Conservation (phyloP, 768 basidiomycete genomes). For the Sporobolomyces phaffii region DNA sequence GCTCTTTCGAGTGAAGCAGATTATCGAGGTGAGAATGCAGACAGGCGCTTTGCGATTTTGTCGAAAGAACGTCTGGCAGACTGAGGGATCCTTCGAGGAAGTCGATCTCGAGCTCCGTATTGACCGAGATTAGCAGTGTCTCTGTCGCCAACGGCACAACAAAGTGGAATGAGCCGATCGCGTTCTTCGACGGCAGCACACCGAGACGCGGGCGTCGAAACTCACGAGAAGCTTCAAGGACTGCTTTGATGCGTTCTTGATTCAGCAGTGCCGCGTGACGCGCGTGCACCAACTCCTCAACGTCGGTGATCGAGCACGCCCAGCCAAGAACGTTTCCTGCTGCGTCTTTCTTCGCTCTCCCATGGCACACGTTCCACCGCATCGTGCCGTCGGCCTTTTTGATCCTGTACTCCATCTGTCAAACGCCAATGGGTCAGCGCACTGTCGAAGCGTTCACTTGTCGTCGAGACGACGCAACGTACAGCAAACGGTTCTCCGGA, state of each 20-base stretch:
- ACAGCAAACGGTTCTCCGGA: constrained; percentile 11
- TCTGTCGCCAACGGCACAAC: not conserved
- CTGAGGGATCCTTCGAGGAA: constrained; percentile 12
- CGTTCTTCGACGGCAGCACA: too few relatives aligned
- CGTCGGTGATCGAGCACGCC: constrained; percentile 4
- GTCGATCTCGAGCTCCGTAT: not conserved
- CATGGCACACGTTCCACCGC: constrained; percentile 16
- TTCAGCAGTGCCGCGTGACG: constrained; percentile 10
- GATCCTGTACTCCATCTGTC: constrained; percentile 32
- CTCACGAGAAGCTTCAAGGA: constrained; percentile 12
- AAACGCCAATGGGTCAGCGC: rapidly evolving
- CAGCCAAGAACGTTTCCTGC: constrained; percentile 3
- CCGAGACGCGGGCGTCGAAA: not conserved
- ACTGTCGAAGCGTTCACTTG: too few relatives aligned
- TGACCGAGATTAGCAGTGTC: constrained; percentile 17
- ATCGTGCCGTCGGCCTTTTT: not conserved
- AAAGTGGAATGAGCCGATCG: too few relatives aligned
- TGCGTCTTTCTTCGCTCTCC: not conserved
- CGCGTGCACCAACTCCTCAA: constrained; percentile 12
- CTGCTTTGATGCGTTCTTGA: constrained; percentile 21
- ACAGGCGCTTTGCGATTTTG: not conserved
- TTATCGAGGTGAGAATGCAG: not conserved
- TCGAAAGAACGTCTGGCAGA: not conserved
- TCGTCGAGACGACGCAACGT: too few relatives aligned
- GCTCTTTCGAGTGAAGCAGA: not conserved